Base-by-base conservation (phyloP, 306 rosid species). In the Malus domestica region DNA sequence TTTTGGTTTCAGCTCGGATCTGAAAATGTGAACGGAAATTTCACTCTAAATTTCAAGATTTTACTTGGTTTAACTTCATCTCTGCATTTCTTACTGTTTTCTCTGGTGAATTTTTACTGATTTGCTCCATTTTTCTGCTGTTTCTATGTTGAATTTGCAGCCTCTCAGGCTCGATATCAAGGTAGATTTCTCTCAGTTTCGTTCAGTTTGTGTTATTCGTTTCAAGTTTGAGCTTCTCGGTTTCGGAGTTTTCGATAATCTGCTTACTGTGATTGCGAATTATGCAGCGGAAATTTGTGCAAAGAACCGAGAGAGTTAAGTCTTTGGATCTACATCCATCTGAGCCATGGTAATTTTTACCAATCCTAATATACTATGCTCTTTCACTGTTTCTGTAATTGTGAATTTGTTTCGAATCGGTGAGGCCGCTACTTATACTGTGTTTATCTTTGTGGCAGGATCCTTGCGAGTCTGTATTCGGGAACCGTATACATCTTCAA, bases 401-500 rank as follows among this genome's bases (percentile, higher is more conserved):
- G 23, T 57, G 55, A 0, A 0, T n/a, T 1, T 57, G 27, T 57
- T 57, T 57, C 4, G 13, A 20, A 57, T 57, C 61, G 2, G 3
- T 30, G 51, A 23, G 11, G n/a, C 30, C 14, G 4, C 30, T 6
- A 13, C 68, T 68, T 19, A 52, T 23, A 18, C 32, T 38, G 49
- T 64, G 15, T 57, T 20, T 66, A 19, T 62, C 38, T 57, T 65
- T 49, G 67, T 86, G 27, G 82, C 85, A 95, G 99, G 99, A 90
- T 95, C 85, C 89, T 95, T 55, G 97, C 97, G 22, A 92, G 97
- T 89, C 88, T 95, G 83, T 95, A 95, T 83, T 88, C 97, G 1
- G 99, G 99, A 84, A 88, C 99, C 32, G 96, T 95, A 61, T 92
- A 93, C 73, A 89, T 95, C 77, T 89, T 93, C 96, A 95, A 92